A percentile compares a stretch with the other conserved stretches of the same genome.
These are phyloP conservation scores for Tripidium arundinaceum DNA, from an alignment of 202 grass and related monocot genomes.

Conservation along the genomic window DNA sequence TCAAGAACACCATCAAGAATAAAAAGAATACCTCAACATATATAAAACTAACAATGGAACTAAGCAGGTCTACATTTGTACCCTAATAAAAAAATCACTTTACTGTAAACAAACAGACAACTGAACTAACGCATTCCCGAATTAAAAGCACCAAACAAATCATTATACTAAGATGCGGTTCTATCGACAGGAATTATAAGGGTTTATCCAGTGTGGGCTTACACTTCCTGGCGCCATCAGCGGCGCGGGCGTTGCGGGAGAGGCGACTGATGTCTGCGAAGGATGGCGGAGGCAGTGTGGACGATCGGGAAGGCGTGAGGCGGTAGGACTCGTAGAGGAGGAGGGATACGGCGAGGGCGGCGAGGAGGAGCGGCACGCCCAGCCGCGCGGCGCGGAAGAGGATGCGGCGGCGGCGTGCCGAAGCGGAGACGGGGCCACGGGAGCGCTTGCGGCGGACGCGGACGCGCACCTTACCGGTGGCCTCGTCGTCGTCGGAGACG, in stretches of 20 bases:
- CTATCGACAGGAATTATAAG: constrained; percentile 8
- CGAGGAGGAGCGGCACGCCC: constrained; percentile 60
- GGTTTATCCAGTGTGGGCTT: constrained; percentile 24
- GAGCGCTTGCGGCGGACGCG: constrained; percentile 52
- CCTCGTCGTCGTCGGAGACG: constrained; percentile 79
- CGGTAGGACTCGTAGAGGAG: constrained; percentile 57
- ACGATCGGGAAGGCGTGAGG: background rate
- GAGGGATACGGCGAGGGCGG: constrained; percentile 42
- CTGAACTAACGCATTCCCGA: background rate
- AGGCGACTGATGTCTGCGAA: constrained; percentile 36
- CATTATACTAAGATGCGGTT: constrained; percentile 22
- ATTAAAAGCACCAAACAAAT: constrained; percentile 1
- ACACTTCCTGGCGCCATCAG: constrained; percentile 58
- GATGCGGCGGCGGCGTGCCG: constrained; percentile 27
- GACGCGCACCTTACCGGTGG: constrained; percentile 51
- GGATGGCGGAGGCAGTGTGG: background rate
- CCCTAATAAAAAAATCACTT: background rate
- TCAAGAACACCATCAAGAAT: background rate
- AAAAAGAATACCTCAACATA: constrained; percentile 14
- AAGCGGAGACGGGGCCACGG: constrained; percentile 3
- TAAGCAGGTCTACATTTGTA: constrained; percentile 7
- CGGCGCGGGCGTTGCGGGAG: constrained; percentile 40
- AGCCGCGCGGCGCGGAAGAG: constrained; percentile 47
- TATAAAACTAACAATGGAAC: constrained; percentile 18
- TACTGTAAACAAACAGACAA: background rate